A percentile compares a stretch with the other conserved stretches of the same genome.
Conservation (phyloP, 768 basidiomycete species). For the Pholiota molesta region DNA sequence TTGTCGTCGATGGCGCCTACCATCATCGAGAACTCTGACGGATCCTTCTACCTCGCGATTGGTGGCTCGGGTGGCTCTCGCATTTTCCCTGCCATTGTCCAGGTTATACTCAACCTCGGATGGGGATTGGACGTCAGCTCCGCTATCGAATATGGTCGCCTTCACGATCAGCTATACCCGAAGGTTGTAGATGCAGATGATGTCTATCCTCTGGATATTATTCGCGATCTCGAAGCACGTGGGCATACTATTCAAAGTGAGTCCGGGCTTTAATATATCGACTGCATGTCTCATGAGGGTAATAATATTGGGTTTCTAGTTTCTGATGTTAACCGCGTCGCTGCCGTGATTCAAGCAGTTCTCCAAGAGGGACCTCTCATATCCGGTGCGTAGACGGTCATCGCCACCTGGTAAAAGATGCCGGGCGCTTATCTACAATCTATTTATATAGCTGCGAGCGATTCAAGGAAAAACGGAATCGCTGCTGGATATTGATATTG, state of each 20-base stretch:
- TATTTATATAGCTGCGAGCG: conserved; percentile 70
- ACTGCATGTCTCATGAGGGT: not conserved
- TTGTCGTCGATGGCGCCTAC: conserved; percentile 84
- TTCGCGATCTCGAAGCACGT: conserved; percentile 54
- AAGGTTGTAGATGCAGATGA: conserved; percentile 59
- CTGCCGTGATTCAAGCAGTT: conserved; percentile 77
- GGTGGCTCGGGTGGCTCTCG: conserved; percentile 90
- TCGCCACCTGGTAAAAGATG: conserved; percentile 7
- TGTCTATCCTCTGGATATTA: conserved; percentile 55
- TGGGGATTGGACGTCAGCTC: conserved; percentile 80
- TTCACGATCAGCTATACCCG: conserved; percentile 90
- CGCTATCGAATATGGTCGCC: conserved; percentile 82
- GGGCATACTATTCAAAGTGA: conserved; percentile 77
- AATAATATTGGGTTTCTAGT: conserved; percentile 37
- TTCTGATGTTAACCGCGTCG: conserved; percentile 67
- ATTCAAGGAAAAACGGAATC: conserved; percentile 92
- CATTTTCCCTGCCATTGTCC: conserved; percentile 81
- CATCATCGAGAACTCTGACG: conserved; percentile 78
- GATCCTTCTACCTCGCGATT: conserved; percentile 69
- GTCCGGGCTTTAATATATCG: conserved; percentile 19
- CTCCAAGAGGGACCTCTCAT: conserved; percentile 53
- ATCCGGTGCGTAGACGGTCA: conserved; percentile 52
- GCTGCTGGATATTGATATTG: conserved; percentile 70
- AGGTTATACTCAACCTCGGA: conserved; percentile 77
- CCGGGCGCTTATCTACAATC: conserved; percentile 1